These are phyloP conservation scores for Pyrenopolyporus hunteri DNA, from an alignment of 495 filamentous ascomycete genomes.

Conservation along the genomic window DNA sequence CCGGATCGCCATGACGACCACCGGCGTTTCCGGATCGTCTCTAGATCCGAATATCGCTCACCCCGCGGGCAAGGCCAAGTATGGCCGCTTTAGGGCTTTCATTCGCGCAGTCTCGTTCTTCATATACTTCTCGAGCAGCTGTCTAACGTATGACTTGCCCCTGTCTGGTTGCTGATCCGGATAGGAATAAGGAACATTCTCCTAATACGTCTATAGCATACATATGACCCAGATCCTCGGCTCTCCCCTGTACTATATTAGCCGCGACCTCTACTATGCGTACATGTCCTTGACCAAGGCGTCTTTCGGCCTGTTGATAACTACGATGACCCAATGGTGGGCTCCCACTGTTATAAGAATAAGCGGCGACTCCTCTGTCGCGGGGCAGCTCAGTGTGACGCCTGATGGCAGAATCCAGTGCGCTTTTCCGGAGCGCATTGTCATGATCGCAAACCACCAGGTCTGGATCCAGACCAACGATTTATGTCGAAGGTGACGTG, in stretches of 20 bases:
- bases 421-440: conserved; percentile 74
- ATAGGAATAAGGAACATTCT: neutral
- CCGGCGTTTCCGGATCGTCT: conserved; percentile 45
- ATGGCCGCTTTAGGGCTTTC: conserved; percentile 69
- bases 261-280: conserved; percentile 72
- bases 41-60: conserved; percentile 47
- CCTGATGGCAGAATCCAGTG: conserved; percentile 71
- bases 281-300: conserved; percentile 82
- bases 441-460: conserved; percentile 87
- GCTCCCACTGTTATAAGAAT: conserved; percentile 75
- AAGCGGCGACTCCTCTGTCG: conserved; percentile 75
- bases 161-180: conserved; percentile 5
- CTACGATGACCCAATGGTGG: conserved; percentile 83
- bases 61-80: conserved; percentile 69
- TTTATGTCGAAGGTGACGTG: neutral
- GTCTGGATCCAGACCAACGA: conserved; percentile 42
- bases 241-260: conserved; percentile 70
- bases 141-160: conserved; percentile 47
- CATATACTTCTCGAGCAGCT: conserved; percentile 68
- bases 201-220: conserved; percentile 54
- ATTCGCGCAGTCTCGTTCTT: conserved; percentile 67
- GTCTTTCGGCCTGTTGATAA: conserved; percentile 73
- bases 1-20: conserved; percentile 27
- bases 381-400: conserved; percentile 68
- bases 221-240: conserved; percentile 70